Conservation (phyloP, 2,329 filamentous ascomycete species). For the Fusarium fracticaudum region DNA sequence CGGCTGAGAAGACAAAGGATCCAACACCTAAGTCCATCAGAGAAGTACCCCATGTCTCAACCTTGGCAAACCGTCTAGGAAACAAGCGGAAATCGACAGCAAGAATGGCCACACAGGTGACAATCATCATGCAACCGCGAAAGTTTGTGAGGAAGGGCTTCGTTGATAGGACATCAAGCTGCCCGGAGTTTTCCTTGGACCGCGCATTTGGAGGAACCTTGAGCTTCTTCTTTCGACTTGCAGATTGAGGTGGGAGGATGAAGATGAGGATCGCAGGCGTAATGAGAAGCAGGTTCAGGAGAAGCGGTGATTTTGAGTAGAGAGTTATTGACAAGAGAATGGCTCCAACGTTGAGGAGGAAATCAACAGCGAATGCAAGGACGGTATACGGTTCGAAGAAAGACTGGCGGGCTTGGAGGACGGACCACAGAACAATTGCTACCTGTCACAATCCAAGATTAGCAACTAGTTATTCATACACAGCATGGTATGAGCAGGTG, state of each 20-base stretch:
- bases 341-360: slow-evolving; percentile 84
- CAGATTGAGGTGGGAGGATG: slow-evolving; percentile 55
- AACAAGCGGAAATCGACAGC: slow-evolving; percentile 96
- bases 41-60: slow-evolving; percentile 99
- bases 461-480: slow-evolving; percentile 6
- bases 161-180: slow-evolving; percentile 68
- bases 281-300: slow-evolving; percentile 79
- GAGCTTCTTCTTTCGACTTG: slow-evolving; percentile 56
- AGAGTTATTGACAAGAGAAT: slow-evolving; percentile 87
- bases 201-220: slow-evolving; percentile 56
- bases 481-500: neutral
- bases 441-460: slow-evolving; percentile 61
- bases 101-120: slow-evolving; percentile 91
- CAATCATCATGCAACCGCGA: slow-evolving; percentile 88
- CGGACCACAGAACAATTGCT: slow-evolving; percentile 86
- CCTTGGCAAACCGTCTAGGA: slow-evolving; percentile 93
- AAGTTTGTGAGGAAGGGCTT: slow-evolving; percentile 96
- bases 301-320: slow-evolving; percentile 78
- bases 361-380: slow-evolving; percentile 78
- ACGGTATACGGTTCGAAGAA: slow-evolving; percentile 83
- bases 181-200: slow-evolving; percentile 44
- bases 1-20: slow-evolving; percentile 95
- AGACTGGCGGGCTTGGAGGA: slow-evolving; percentile 82
- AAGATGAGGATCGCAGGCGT: slow-evolving; percentile 75
- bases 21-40: slow-evolving; percentile 98